Conservation (phyloP, 169 alveolate genomes). For the Plasmodium gaboni region DNA sequence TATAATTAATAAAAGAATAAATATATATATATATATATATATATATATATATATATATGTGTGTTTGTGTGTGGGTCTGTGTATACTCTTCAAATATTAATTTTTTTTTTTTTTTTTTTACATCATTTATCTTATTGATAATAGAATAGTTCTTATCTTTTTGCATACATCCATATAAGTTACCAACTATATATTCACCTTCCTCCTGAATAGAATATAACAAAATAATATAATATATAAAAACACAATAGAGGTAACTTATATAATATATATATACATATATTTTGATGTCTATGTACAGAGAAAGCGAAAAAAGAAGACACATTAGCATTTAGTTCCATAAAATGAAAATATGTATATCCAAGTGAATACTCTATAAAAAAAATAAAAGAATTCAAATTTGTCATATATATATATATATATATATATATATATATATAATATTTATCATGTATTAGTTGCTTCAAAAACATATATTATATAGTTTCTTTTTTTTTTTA, state of each 20-base stretch:
- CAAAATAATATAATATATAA: neutral
- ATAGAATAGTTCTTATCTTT: conserved; percentile 66
- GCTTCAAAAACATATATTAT: neutral
- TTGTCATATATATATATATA: no score
- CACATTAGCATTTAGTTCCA: conserved; percentile 37
- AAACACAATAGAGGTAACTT: neutral
- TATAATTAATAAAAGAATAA: neutral
- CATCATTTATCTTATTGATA: conserved; percentile 47
- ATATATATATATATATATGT: neutral
- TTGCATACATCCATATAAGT: conserved; percentile 64
- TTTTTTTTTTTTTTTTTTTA: conserved; percentile 17
- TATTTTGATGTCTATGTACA: conserved; percentile 4
- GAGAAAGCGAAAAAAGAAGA: conserved; percentile 70
- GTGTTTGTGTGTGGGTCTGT: neutral
- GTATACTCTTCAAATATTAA: neutral
- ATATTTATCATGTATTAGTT: no score
- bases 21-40: neutral
- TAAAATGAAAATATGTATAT: conserved; percentile 65
- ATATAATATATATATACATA: neutral
- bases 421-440: no score
- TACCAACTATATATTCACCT: conserved; percentile 69
- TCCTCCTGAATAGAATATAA: conserved; percentile 34
- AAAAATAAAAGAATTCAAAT: neutral
- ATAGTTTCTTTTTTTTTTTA: neutral
- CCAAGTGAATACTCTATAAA: conserved; percentile 61